phyloP scores from a whole-genome alignment of 202 grass and related monocot species.

The Zoysia matrella region DNA sequence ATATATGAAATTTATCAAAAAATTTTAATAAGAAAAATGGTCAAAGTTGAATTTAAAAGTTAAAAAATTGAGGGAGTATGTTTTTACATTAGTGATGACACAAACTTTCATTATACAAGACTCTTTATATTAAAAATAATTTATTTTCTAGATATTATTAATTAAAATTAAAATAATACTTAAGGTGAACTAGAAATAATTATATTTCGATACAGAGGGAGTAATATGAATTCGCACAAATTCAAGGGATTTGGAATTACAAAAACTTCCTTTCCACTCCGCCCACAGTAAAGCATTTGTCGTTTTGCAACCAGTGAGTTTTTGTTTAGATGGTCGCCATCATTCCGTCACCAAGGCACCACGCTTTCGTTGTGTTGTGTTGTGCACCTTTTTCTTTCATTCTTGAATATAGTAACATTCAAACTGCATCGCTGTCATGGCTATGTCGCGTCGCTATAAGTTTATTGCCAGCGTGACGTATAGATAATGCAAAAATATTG shows the following conservation, averaged over 20 bases:
- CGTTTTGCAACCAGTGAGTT: background rate
- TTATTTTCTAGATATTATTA: too few relatives aligned
- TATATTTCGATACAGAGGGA: too few relatives aligned
- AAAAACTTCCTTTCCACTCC: background rate
- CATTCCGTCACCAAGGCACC: background rate
- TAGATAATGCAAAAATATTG: background rate
- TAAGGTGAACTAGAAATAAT: too few relatives aligned
- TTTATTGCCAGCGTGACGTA: background rate
- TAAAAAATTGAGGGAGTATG: too few relatives aligned
- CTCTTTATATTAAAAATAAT: too few relatives aligned
- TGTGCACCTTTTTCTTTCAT: slow-evolving; percentile 1
- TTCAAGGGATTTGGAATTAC: background rate
- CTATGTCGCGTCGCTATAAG: background rate
- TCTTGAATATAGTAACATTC: background rate
- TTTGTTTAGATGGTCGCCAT: slow-evolving; percentile 37
- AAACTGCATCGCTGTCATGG: slow-evolving; percentile 13
- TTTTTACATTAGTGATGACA: too few relatives aligned
- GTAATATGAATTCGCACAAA: background rate
- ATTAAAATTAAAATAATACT: too few relatives aligned
- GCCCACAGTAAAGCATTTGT: background rate
- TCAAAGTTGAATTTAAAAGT: too few relatives aligned
- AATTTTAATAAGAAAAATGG: too few relatives aligned
- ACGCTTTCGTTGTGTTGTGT: background rate
- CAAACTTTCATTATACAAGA: too few relatives aligned
- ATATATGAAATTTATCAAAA: too few relatives aligned